Conservation (phyloP, 2,329 filamentous ascomycete species). For the Paecilomyces variotii region DNA sequence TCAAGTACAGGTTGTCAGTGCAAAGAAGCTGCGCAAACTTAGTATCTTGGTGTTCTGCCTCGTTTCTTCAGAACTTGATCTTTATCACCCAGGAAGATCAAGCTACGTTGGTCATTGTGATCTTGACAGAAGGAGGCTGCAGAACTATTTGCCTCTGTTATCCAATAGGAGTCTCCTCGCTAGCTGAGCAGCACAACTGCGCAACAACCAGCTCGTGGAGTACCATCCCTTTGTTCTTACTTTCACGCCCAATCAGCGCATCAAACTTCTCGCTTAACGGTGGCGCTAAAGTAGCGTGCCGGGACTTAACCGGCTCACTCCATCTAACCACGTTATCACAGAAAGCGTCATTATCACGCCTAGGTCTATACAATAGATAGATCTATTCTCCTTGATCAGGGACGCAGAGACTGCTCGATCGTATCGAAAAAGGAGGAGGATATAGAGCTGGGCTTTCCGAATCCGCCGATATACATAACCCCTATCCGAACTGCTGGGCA, state of each 20-base stretch:
- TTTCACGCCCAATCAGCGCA: not conserved
- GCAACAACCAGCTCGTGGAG: not conserved
- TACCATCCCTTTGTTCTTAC: not conserved
- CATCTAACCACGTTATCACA: not conserved
- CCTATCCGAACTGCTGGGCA: not conserved
- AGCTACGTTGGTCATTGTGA: not conserved
- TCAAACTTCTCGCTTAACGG: not conserved
- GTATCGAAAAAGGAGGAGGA: not conserved
- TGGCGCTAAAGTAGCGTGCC: not conserved
- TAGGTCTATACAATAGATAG: not conserved
- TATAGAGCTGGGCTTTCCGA: not conserved
- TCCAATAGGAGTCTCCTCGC: not conserved
- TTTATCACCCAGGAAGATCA: not conserved
- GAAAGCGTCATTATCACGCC: not conserved
- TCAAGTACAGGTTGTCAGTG: not conserved
- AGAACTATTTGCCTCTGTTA: not conserved
- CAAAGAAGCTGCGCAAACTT: not conserved
- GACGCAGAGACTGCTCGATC: not conserved
- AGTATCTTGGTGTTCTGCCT: not conserved
- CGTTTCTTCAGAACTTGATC: not conserved
- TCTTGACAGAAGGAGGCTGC: not conserved
- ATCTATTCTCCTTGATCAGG: not conserved
- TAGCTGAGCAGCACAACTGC: not conserved
- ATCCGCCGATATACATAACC: not conserved
- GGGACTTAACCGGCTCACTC: not conserved